phyloP scores from a whole-genome alignment of 1,139 yeast genomes.

The Debaryomyces subglobosus region DNA sequence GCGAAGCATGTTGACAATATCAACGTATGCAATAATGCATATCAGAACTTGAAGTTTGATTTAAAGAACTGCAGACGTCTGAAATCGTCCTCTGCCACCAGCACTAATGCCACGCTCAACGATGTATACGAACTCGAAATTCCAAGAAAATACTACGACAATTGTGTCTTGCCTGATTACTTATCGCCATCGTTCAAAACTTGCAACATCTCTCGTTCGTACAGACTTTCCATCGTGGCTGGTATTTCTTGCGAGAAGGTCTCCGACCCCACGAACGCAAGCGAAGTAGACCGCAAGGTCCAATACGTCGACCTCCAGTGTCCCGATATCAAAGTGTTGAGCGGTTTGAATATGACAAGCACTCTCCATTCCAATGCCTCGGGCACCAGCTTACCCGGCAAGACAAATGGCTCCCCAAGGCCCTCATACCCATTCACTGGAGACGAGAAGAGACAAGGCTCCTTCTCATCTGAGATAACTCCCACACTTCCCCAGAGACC shows the following conservation, averaged over 20 bases:
- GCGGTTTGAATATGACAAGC: conserved; percentile 42
- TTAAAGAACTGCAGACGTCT: conserved; percentile 36
- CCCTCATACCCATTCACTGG: not conserved
- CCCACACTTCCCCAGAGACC: conserved; percentile 9
- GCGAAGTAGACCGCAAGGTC: conserved; percentile 24
- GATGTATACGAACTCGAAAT: conserved; percentile 48
- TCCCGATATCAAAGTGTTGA: conserved; percentile 41
- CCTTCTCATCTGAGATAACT: not conserved
- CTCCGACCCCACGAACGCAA: conserved; percentile 21
- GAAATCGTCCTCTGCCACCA: conserved; percentile 27
- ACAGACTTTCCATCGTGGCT: conserved; percentile 45
- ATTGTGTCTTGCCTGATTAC: conserved; percentile 51
- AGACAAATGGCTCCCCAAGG: not conserved
- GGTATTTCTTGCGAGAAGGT: conserved; percentile 46
- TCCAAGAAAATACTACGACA: conserved; percentile 41
- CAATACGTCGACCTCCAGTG: conserved; percentile 36
- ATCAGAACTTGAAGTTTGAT: conserved; percentile 44
- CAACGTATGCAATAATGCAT: conserved; percentile 34
- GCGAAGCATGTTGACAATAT: conserved; percentile 32
- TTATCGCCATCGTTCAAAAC: conserved; percentile 59
- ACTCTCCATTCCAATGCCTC: conserved; percentile 23
- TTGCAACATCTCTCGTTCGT: conserved; percentile 58
- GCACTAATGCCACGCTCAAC: conserved; percentile 19
- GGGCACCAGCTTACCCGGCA: conserved; percentile 2
- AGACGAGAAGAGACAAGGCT: not conserved